Conservation (phyloP, 2,329 filamentous ascomycete genomes). For the Trichophyton verrucosum region DNA sequence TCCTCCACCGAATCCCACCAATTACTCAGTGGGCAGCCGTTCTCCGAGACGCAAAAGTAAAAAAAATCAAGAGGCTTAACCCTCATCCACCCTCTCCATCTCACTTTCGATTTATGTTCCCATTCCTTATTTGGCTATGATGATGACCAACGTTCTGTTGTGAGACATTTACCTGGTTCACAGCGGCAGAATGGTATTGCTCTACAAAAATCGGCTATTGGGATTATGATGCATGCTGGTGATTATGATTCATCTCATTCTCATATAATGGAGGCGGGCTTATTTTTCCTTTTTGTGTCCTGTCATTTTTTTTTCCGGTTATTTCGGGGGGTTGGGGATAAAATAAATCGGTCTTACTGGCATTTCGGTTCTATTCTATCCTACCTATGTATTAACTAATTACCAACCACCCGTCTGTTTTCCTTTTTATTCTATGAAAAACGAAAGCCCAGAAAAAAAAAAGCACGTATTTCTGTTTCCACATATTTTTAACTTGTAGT, state of each 20-base stretch:
- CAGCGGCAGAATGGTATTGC: not conserved
- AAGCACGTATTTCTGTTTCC: too few species aligned
- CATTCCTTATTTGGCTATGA: not conserved
- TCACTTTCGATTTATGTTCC: not conserved
- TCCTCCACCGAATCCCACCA: constrained; percentile 40
- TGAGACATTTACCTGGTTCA: not conserved
- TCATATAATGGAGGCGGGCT: not conserved
- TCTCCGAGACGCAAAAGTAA: constrained; percentile 13
- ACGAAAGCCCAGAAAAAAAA: too few species aligned
- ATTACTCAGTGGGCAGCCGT: constrained; percentile 34
- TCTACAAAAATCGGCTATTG: not conserved
- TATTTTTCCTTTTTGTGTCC: not conserved
- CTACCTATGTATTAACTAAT: too few species aligned
- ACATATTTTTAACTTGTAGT: too few species aligned
- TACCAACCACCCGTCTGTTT: too few species aligned
- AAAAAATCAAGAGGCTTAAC: not conserved
- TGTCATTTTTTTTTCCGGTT: not conserved
- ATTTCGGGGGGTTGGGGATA: too few species aligned
- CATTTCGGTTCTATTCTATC: too few species aligned
- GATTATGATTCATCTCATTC: not conserved
- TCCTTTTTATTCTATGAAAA: too few species aligned
- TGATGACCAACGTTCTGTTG: not conserved
- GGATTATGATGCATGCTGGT: not conserved
- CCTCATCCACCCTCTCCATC: not conserved
- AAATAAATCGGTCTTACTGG: too few species aligned